Base-by-base conservation (phyloP, 768 basidiomycete species). In the Polyporus arcularius region DNA sequence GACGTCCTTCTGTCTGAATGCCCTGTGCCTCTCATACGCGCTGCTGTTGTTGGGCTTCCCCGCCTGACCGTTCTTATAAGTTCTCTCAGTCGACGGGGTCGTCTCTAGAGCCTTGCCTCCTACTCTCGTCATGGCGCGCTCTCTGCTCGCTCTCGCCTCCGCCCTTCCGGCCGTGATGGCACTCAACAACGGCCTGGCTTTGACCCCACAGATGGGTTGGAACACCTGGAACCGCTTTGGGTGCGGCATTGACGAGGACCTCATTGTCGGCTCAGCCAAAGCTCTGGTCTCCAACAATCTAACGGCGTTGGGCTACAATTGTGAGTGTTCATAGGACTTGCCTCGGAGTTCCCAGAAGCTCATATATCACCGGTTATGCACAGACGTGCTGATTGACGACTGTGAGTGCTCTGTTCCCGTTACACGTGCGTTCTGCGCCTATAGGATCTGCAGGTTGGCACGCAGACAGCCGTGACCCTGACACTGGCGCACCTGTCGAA, bases 141-240 rank as follows among this genome's bases (percentile, higher is more conserved):
- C 59, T 30, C 26, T 65, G 4, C 50, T 64, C 3, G 48, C 54
- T 12, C 53, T 70, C 31, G 57, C 53, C 11, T 26, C 53, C 5
- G 55, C 58, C 16, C 16, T 64, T 38, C 53, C 66, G 16, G 41
- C 53, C 12, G 68, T 56, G 14, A 28, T 55, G 2, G 69, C 62
- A n/a, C 21, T 51, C 39, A 57, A 73, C 53, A 75, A 74, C 58
- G 72, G 74, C 5, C 67, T 73, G 7, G 74, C 74, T 0, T 39
- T 65, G 16, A 73, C 73, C 0, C 75, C 75, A 1, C 75, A 75
- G 62, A 76, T 76, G 74, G 75, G 75, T 5, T 76, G 74, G 74
- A 74, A 77, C 63, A 73, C 73, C 0, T 76, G 74, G 75, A 78
- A 77, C 60, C 68, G 72, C 54, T 78, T 76, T 53, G 75, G 71